Base-by-base conservation (phyloP, 495 filamentous ascomycete species). In the Rhypophila decipiens region DNA sequence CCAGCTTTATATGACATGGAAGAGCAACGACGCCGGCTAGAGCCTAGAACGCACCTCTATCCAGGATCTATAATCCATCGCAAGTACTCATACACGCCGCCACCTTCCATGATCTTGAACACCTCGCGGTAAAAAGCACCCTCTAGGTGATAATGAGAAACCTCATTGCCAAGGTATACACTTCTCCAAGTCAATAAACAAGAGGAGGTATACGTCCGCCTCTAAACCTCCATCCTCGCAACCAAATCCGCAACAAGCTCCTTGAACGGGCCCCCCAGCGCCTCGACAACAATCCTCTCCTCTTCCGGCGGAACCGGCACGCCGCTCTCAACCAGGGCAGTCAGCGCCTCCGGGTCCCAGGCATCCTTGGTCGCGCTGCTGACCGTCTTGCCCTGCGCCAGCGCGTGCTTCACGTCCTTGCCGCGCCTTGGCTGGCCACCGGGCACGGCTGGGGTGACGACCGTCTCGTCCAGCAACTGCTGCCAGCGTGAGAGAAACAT, bases 401-500 rank as follows among this genome's bases (percentile, higher is more conserved):
- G 66, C 36, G 65, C 55, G 8, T 73, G 68, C 41, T 70, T 75
- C 5, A 75, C 68, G 13, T 72, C 74, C 41, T 61, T 69, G 2
- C 77, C 81, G n/a, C 44, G 61, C n/a, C 80, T 60, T 1, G 78
- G 54, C 11, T 56, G 54, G 0, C 76, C 78, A 13, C 55, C 55
- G 0, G 63, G 58, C 10, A 53, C 56, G 1, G 60, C 69, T 5
- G 83, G 83, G 8, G 77, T 82, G 17, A 87, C 73, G 13, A 69
- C 44, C 0, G 82, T 82, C 5, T 64, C 58, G 54, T 87, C 77
- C 20, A 87, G 66, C 7, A 85, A 64, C 15, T 71, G 53, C 58
- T 85, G 77, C 83, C 83, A 87, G 33, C 76, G 70, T 0, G 71
- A 66, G 34, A 85, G 70, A 53, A 78, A 87, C 40, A 79, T 75